Evolutionary conservation across 192 early-diverging fungal species (phyloP).

Genomic region (Coemansia pectinata): DNA sequence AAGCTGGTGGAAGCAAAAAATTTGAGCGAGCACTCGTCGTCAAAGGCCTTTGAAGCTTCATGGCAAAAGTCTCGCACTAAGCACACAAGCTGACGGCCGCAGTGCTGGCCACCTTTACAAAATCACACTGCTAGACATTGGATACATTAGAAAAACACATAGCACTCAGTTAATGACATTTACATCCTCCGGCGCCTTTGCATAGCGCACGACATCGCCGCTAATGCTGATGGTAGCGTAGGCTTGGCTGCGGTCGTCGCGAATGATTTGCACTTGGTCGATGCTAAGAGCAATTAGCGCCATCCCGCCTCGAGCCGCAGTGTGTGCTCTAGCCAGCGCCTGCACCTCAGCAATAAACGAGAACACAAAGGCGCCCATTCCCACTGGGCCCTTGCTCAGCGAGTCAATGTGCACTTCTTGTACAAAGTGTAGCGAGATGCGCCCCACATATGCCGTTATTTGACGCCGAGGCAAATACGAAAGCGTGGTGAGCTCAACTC

Average conservation of each 20-base stretch:
- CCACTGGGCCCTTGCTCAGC: conserved; percentile 47
- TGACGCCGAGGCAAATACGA: conserved; percentile 61
- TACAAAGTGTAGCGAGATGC: conserved; percentile 79
- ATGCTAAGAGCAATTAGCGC: conserved; percentile 66
- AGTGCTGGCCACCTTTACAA: neutral
- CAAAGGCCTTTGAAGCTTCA: neutral
- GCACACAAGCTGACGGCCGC: neutral
- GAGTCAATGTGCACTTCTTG: conserved; percentile 61
- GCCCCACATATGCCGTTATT: conserved; percentile 63
- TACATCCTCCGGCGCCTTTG: neutral
- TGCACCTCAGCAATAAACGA: conserved; percentile 67
- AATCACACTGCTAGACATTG: neutral
- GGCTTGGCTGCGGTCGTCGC: conserved; percentile 72
- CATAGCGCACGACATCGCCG: conserved; percentile 19
- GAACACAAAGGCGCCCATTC: conserved; percentile 76
- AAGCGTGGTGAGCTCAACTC: conserved; percentile 69
- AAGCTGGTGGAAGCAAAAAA: neutral
- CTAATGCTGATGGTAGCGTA: conserved; percentile 63
- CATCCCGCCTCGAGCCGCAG: conserved; percentile 70
- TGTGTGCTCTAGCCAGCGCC: conserved; percentile 67
- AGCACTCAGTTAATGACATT: neutral
- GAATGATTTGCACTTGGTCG: conserved; percentile 65
- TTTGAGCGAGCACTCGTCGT: neutral
- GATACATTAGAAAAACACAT: neutral
- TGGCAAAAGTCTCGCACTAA: neutral